A percentile compares a stretch with the other conserved stretches of the same genome.
These are phyloP conservation scores for Actinidia arguta DNA, from an alignment of 179 eudicot genomes.

Conservation along the genomic window DNA sequence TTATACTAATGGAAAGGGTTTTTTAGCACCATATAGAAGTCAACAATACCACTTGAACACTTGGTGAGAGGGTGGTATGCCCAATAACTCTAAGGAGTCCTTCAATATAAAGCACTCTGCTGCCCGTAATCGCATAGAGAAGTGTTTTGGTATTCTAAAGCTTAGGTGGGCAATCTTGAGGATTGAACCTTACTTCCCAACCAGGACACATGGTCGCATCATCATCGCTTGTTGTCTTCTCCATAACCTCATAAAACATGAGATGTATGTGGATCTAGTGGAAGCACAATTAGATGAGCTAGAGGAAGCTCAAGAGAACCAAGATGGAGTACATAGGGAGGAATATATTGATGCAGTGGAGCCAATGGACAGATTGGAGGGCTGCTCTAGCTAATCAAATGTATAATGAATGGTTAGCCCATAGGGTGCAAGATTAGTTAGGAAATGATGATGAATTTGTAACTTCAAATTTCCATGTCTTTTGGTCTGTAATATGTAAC, in stretches of 20 bases:
- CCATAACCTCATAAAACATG: neutral
- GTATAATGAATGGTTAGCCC: neutral
- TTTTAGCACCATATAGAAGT: constrained; percentile 1
- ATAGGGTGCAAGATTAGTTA: too few relatives aligned
- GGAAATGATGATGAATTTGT: too few relatives aligned
- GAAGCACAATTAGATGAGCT: neutral
- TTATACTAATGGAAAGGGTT: constrained; percentile 1
- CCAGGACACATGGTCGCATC: neutral
- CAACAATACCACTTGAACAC: neutral
- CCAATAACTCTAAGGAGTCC: neutral
- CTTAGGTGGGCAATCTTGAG: neutral
- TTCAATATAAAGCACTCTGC: neutral
- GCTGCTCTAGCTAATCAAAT: neutral
- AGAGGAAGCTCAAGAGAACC: neutral
- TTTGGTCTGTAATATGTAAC: too few relatives aligned
- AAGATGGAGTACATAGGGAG: neutral
- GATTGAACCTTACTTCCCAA: neutral
- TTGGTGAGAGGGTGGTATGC: neutral
- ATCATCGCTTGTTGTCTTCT: neutral
- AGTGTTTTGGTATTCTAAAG: neutral
- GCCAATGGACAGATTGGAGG: neutral
- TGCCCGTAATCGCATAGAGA: neutral
- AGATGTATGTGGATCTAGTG: neutral
- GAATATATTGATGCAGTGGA: neutral
- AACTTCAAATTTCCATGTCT: too few relatives aligned